phyloP scores from a whole-genome alignment of 352 stramenopile genomes.

The Albugo candida region DNA sequence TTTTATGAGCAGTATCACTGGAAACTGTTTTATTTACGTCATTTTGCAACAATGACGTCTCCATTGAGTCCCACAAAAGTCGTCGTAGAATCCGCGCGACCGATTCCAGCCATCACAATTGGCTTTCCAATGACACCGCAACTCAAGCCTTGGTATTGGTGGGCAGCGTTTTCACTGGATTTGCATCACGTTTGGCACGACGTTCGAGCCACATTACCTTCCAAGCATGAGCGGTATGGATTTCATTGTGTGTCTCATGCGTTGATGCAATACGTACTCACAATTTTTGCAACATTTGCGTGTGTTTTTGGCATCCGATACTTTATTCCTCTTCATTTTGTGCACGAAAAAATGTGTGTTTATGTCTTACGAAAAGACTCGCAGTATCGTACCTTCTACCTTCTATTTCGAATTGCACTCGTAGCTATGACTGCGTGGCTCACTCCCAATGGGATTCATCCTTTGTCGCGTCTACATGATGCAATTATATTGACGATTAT shows the following conservation, averaged over 20 bases:
- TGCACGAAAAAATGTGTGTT: not conserved
- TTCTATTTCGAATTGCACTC: too few species aligned
- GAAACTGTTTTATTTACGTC: constrained; percentile 68
- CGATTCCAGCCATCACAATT: constrained; percentile 59
- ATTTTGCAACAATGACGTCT: constrained; percentile 77
- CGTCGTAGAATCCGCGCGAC: constrained; percentile 58
- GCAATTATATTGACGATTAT: too few species aligned
- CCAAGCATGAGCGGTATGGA: constrained; percentile 44
- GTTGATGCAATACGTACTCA: constrained; percentile 24
- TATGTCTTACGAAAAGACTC: not conserved
- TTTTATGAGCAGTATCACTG: constrained; percentile 80
- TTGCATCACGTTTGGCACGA: constrained; percentile 71
- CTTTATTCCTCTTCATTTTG: not conserved
- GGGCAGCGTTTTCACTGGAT: constrained; percentile 63
- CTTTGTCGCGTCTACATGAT: too few species aligned
- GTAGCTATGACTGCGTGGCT: constrained; percentile 9
- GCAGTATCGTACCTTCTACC: not conserved
- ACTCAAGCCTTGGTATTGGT: constrained; percentile 81
- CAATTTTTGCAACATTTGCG: not conserved
- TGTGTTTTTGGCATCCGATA: not conserved
- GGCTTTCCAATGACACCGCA: constrained; percentile 76
- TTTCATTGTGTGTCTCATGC: constrained; percentile 50
- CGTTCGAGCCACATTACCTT: constrained; percentile 50
- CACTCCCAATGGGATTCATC: constrained; percentile 1
- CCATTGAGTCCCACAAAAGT: constrained; percentile 70